Base-by-base conservation (phyloP, 352 stramenopile species). In the Elongisporangium anandrum region DNA sequence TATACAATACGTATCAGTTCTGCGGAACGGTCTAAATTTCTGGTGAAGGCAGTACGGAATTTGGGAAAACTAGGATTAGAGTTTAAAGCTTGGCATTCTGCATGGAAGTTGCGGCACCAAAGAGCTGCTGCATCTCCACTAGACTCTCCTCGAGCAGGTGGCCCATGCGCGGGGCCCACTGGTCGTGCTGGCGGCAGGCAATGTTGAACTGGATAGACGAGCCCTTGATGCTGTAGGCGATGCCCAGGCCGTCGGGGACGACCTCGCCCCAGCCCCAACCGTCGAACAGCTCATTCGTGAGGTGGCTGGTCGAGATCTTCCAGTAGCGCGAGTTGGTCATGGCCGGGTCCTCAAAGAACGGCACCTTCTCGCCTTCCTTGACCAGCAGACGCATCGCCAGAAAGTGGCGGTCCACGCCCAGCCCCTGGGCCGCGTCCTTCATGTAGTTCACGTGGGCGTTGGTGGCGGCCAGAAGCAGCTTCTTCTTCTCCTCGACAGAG, bases 351-450 rank as follows among this genome's bases (percentile, higher is more conserved):
- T 91, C 81, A 21, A 93, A 87, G 52, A 93, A 90, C 2, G 79
- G 70, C 45, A 85, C 74, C 7, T 62, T 59, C 70, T 93, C 77
- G 8, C 59, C 65, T 5, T 72, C 64, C 39, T 77, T 54, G 19
- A 90, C 62, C 20, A 88, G 61, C 63, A 88, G 55, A 22, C 82
- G 83, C 50, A 99, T 68, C 19, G 89, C 94, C 56, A 99, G 81
- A 52, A 99, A 81, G 68, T 98, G 95, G 17, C 95, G 81, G 68
- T 99, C 96, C 38, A 99, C 89, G 29, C 96, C 94, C 57, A 82
- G 59, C 54, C 94, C 81, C 56, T 80, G 70, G 0, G 68, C 75
- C 48, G 90, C 94, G 21, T 70, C 70, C 56, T 78, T 77, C 79
- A 89, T 90, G 64, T 90, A 89, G 53, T 73, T 62, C 20, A 87